Conservation (phyloP, 2,329 filamentous ascomycete species). For the Plenodomus biglobosus region DNA sequence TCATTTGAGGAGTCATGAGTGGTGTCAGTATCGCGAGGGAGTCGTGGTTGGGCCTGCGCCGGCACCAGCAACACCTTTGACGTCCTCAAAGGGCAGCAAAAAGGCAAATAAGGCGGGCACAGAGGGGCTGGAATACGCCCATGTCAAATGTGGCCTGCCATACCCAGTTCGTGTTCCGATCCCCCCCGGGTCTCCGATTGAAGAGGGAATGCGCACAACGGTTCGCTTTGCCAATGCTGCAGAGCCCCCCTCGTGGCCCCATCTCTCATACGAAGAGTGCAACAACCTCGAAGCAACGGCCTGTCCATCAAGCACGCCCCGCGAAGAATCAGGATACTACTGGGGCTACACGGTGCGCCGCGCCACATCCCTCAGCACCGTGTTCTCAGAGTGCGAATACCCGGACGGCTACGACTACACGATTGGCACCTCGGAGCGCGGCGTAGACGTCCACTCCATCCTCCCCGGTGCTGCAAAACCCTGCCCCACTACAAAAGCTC, state of each 20-base stretch:
- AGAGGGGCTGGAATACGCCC: constrained; percentile 30
- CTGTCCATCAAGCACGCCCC: constrained; percentile 67
- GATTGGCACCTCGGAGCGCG: constrained; percentile 81
- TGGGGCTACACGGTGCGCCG: constrained; percentile 79
- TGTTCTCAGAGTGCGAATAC: constrained; percentile 76
- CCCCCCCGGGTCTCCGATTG: constrained; percentile 52
- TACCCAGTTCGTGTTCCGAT: constrained; percentile 57
- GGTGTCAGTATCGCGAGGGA: constrained; percentile 78
- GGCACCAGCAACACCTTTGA: constrained; percentile 4
- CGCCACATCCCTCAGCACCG: constrained; percentile 65
- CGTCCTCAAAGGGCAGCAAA: constrained; percentile 49
- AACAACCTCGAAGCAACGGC: constrained; percentile 54
- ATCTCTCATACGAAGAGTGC: constrained; percentile 23
- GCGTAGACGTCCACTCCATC: constrained; percentile 51
- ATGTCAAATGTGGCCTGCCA: constrained; percentile 55
- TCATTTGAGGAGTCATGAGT: constrained; percentile 74
- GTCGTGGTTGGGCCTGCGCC: constrained; percentile 56
- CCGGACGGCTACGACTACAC: constrained; percentile 79
- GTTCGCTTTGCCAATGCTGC: constrained; percentile 60
- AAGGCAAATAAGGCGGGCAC: constrained; percentile 44
- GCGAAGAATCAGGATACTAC: constrained; percentile 78
- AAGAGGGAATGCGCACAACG: constrained; percentile 72
- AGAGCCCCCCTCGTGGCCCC: constrained; percentile 40
- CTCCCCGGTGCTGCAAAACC: constrained; percentile 18
- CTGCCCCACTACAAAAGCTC: constrained; percentile 15